A percentile compares a stretch with the other conserved stretches of the same genome.
Conservation (phyloP, 441 rosid species). For the Populus trichocarpa region DNA sequence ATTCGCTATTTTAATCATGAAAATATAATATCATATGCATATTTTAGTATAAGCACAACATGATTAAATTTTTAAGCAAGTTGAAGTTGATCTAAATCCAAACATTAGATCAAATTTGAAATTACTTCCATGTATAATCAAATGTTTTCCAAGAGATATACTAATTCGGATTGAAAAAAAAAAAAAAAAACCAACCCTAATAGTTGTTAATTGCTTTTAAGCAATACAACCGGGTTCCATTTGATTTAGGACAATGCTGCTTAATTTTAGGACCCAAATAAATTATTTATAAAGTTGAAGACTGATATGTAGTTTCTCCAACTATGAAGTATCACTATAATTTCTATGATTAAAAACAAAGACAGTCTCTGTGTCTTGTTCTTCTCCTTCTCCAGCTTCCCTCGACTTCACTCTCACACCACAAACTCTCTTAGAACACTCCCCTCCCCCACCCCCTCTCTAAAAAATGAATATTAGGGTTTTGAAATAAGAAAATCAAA, state of each 20-base stretch:
- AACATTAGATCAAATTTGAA: not conserved
- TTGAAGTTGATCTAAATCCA: not conserved
- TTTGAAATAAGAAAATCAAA: conserved; percentile 1
- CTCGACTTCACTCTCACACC: not conserved
- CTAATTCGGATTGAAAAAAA: not conserved
- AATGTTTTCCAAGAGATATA: not conserved
- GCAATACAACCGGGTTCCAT: not conserved
- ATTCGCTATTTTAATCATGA: too few species aligned
- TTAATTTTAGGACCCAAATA: not conserved
- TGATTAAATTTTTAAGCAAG: too few species aligned
- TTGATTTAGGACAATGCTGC: not conserved
- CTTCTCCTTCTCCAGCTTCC: conserved; percentile 17
- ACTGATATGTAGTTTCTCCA: not conserved
- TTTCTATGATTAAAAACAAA: not conserved
- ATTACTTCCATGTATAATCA: not conserved
- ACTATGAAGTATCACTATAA: not conserved
- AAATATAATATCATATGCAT: too few species aligned
- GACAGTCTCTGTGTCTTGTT: conserved; percentile 1
- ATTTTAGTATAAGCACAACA: too few species aligned
- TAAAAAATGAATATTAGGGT: conserved; percentile 29
- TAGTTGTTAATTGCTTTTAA: too few species aligned
- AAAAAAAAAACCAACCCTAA: not conserved
- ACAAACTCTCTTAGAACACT: not conserved
- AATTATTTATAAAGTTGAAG: not conserved
- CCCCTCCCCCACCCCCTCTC: not conserved